Percentiles rank a stretch among this genome's conserved stretches.
Conservation (phyloP, 352 stramenopile genomes). For the Pythium chondricola region DNA sequence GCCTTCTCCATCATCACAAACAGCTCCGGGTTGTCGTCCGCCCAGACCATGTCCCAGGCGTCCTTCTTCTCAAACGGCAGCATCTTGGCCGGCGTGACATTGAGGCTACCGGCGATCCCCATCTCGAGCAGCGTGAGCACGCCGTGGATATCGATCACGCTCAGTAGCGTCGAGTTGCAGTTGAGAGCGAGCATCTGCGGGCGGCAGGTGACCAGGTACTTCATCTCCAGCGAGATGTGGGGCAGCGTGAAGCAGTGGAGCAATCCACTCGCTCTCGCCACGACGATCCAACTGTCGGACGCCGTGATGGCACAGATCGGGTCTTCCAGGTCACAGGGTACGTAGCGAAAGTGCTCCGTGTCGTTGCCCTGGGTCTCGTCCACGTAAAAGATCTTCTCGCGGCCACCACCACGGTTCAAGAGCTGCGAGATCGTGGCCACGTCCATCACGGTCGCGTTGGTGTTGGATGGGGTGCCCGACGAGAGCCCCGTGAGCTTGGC, state of each 20-base stretch:
- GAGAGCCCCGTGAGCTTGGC: constrained; percentile 68
- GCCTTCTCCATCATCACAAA: constrained; percentile 93
- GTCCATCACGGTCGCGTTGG: constrained; percentile 35
- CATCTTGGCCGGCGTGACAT: constrained; percentile 65
- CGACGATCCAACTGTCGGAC: constrained; percentile 80
- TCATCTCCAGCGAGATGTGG: constrained; percentile 89
- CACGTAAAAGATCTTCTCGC: constrained; percentile 89
- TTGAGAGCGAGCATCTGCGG: constrained; percentile 85
- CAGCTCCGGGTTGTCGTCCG: constrained; percentile 88
- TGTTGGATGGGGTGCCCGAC: constrained; percentile 12
- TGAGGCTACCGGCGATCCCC: constrained; percentile 44
- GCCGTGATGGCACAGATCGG: constrained; percentile 83
- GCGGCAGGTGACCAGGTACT: constrained; percentile 79
- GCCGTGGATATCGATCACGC: constrained; percentile 87
- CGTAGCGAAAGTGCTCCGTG: constrained; percentile 65
- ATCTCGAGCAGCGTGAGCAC: constrained; percentile 87
- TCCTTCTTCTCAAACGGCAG: constrained; percentile 84
- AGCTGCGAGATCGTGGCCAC: constrained; percentile 60
- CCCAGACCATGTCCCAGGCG: constrained; percentile 90
- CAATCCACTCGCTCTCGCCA: constrained; percentile 73
- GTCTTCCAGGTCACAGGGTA: constrained; percentile 65
- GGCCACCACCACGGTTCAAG: constrained; percentile 50
- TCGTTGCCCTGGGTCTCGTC: constrained; percentile 78
- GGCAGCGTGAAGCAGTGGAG: constrained; percentile 90
- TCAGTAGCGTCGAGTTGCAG: constrained; percentile 81